phyloP scores from a whole-genome alignment of 2,329 filamentous ascomycete genomes.

The Paraphoma chrysanthemicola region DNA sequence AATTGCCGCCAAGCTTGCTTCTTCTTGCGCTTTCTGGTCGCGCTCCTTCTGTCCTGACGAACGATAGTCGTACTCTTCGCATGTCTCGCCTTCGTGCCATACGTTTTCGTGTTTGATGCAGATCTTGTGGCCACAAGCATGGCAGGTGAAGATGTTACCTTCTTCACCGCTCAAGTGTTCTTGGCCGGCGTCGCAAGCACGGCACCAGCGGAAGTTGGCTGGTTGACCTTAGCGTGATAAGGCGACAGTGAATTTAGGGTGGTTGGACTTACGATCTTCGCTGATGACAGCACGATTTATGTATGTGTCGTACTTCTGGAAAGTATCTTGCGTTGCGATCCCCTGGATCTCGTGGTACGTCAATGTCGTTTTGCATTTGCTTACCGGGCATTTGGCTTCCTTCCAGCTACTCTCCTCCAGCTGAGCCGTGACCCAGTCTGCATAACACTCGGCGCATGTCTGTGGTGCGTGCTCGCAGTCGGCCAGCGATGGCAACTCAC shows the following conservation, averaged over 20 bases:
- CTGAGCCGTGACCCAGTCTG: slow-evolving; percentile 48
- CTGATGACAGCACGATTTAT: slow-evolving; percentile 54
- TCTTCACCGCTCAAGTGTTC: slow-evolving; percentile 57
- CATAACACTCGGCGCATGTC: slow-evolving; percentile 47
- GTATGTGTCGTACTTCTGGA: slow-evolving; percentile 49
- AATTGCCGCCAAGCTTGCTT: slow-evolving; percentile 36
- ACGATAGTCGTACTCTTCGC: slow-evolving; percentile 48
- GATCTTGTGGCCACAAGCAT: slow-evolving; percentile 43
- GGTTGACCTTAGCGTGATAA: not conserved
- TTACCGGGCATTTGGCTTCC: slow-evolving; percentile 58
- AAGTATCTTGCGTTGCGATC: slow-evolving; percentile 25
- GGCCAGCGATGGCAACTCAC: slow-evolving; percentile 27
- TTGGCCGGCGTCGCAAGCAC: slow-evolving; percentile 60
- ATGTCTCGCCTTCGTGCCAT: slow-evolving; percentile 53
- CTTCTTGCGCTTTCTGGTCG: slow-evolving; percentile 33
- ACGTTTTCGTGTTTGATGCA: slow-evolving; percentile 46
- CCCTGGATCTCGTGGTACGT: slow-evolving; percentile 53
- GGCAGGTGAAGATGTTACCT: slow-evolving; percentile 55
- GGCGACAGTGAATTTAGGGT: not conserved
- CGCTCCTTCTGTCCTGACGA: slow-evolving; percentile 27
- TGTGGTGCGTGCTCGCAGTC: slow-evolving; percentile 44
- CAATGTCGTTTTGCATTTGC: slow-evolving; percentile 56
- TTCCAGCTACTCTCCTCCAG: slow-evolving; percentile 51
- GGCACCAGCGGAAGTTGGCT: slow-evolving; percentile 63
- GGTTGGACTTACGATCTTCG: slow-evolving; percentile 32